Percentiles rank a stretch among this genome's conserved stretches.
phyloP scores from a whole-genome alignment of 352 stramenopile genomes.

The Pythium sukuiense region DNA sequence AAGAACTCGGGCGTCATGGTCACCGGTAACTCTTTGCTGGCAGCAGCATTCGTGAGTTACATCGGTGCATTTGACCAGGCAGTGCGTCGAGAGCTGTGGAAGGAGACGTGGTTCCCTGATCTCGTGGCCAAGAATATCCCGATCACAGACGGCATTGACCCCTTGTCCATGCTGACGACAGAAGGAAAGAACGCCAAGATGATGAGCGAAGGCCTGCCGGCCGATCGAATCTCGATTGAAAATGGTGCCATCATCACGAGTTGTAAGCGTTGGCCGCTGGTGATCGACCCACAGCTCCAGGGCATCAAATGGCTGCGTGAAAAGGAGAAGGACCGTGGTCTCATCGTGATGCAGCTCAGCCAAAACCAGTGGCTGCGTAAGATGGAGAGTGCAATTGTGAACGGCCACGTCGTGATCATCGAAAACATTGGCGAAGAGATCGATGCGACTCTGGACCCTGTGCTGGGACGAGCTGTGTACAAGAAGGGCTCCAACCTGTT shows the following conservation, averaged over 20 bases:
- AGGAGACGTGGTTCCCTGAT: slow-evolving; percentile 87
- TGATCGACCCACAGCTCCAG: slow-evolving; percentile 98
- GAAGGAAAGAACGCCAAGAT: slow-evolving; percentile 97
- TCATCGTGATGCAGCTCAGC: slow-evolving; percentile 94
- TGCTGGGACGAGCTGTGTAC: slow-evolving; percentile 95
- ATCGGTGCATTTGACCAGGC: slow-evolving; percentile 96
- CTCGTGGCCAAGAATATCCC: slow-evolving; percentile 91
- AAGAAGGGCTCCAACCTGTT: slow-evolving; percentile 95
- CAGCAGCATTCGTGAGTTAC: slow-evolving; percentile 97
- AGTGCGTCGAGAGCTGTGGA: slow-evolving; percentile 84
- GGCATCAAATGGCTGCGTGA: slow-evolving; percentile 98
- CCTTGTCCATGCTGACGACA: slow-evolving; percentile 94
- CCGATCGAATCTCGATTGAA: slow-evolving; percentile 97
- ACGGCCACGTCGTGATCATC: slow-evolving; percentile 95
- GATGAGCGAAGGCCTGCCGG: slow-evolving; percentile 96
- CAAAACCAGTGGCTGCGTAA: slow-evolving; percentile 97
- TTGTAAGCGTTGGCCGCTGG: slow-evolving; percentile 96
- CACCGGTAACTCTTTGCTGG: slow-evolving; percentile 95
- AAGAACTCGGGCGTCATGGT: slow-evolving; percentile 95
- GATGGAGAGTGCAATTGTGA: slow-evolving; percentile 93
- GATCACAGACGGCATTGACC: slow-evolving; percentile 94
- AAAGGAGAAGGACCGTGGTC: slow-evolving; percentile 92
- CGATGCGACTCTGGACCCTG: slow-evolving; percentile 95
- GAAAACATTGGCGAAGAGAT: slow-evolving; percentile 98
- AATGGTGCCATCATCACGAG: slow-evolving; percentile 98